phyloP scores from a whole-genome alignment of 2,329 filamentous ascomycete species.

The Aspergillus tamarii region DNA sequence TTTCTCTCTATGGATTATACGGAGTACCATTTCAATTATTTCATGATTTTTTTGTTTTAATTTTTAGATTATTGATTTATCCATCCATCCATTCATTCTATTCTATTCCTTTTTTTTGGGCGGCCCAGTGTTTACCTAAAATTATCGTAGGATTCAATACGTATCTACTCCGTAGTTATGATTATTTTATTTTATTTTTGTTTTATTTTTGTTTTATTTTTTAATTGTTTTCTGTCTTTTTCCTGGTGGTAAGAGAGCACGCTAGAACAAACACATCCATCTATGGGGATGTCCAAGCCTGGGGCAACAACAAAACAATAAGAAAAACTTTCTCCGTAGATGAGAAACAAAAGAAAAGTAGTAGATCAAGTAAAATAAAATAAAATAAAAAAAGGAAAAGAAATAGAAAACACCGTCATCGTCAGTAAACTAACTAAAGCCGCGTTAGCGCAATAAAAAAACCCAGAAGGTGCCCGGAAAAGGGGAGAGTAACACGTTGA shows the following conservation, averaged over 20 bases:
- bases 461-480: not conserved
- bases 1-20: not conserved
- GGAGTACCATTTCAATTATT: not conserved
- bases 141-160: not conserved
- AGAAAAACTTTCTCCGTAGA: not conserved
- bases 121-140: not conserved
- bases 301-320: not conserved
- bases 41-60: not conserved
- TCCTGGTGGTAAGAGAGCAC: not conserved
- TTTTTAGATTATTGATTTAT: not conserved
- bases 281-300: not conserved
- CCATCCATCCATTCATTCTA: not conserved
- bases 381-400: not conserved
- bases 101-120: not conserved
- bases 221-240: not conserved
- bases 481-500: conserved; percentile 3
- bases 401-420: not conserved
- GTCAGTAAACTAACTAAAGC: not conserved
- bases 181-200: not conserved
- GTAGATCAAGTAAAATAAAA: not conserved
- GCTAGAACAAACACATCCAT: not conserved
- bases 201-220: not conserved
- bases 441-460: conserved; percentile 1
- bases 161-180: not conserved
- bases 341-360: not conserved